phyloP scores from a whole-genome alignment of 2,329 filamentous ascomycete species.

The Colletotrichum lupini region DNA sequence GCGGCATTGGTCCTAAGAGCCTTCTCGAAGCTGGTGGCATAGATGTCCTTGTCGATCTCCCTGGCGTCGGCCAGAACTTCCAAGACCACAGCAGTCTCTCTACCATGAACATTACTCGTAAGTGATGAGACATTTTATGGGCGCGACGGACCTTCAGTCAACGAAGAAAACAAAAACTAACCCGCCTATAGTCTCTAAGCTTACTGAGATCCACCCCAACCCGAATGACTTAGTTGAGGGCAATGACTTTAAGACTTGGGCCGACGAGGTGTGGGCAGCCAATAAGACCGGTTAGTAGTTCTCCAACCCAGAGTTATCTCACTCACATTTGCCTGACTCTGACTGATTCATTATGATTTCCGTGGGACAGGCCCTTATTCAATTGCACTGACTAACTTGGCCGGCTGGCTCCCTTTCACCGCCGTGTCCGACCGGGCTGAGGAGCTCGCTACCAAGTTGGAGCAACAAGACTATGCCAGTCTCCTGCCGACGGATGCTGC shows the following conservation, averaged over 20 bases:
- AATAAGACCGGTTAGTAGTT: slow-evolving; percentile 34
- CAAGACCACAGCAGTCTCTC: slow-evolving; percentile 50
- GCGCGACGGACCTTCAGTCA: background rate
- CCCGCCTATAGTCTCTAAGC: background rate
- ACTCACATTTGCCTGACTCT: background rate
- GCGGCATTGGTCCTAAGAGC: slow-evolving; percentile 53
- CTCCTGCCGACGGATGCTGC: slow-evolving; percentile 46
- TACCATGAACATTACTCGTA: slow-evolving; percentile 33
- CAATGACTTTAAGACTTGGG: slow-evolving; percentile 35
- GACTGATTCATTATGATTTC: background rate
- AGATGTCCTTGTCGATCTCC: slow-evolving; percentile 50
- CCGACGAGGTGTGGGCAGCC: slow-evolving; percentile 24
- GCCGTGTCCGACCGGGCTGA: slow-evolving; percentile 46
- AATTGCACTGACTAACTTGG: slow-evolving; percentile 47
- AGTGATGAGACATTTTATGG: background rate
- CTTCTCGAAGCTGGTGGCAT: slow-evolving; percentile 50
- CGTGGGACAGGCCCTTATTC: slow-evolving; percentile 40
- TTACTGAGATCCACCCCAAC: slow-evolving; percentile 34
- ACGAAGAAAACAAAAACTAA: background rate
- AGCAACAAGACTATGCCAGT: slow-evolving; percentile 45
- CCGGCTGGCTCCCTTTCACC: slow-evolving; percentile 50
- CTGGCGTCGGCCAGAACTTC: slow-evolving; percentile 57
- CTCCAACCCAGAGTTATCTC: background rate
- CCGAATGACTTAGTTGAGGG: slow-evolving; percentile 24
- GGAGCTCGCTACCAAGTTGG: slow-evolving; percentile 45